Evolutionary conservation across 192 early-diverging fungal genomes (phyloP), one percentile per base, ranked within the genome.

Genomic region (Rhizoclosmatium sp.): DNA sequence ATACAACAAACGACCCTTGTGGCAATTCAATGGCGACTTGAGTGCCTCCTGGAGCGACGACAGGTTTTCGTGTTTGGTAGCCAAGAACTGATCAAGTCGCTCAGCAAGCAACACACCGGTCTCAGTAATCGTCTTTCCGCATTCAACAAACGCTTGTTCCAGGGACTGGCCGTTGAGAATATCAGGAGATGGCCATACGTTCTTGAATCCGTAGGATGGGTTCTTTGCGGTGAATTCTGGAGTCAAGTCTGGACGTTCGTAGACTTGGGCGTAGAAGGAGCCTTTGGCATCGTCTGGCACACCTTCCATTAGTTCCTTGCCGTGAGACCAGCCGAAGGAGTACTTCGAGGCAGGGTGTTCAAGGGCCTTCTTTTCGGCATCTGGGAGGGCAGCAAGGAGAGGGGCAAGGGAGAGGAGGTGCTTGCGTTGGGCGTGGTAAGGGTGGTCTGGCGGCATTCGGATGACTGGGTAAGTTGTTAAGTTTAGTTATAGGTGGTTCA

Each of bases 321-420:
- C 92, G 80, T 90, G 91, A 42, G 86, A 88, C 92, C 92, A 93
- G 10, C 92, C 92, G 80, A 91, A 90, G n/a, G 74, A 80, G 67
- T 89, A 93, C n/a, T 82, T 69, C 65, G 86, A 88, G 39, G 60
- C 82, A 0, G 84, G 76, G 79, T 93, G 83, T 2, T 87, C 89
- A 59, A 86, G 82, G 19, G 77, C 71, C 19, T 85, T 65, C 83
- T 86, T 83, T 66, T 73, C 83, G 3, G 85, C 82, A 12, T 83
- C 78, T 3, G 90, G 87, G 44, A 93, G 78, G 21, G 84, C 82
- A 5, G 92, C 90, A 65, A 92, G 78, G 54, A 67, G 71, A 14
- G 90, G 89, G 2, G 89, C 89, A 21, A 87, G 71, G 41, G 69
- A 69, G 42, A 93, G 79, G 12, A 92, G 86, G 7, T 82, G 76